Conservation (phyloP, 768 basidiomycete species). For the Collybia sordida region DNA sequence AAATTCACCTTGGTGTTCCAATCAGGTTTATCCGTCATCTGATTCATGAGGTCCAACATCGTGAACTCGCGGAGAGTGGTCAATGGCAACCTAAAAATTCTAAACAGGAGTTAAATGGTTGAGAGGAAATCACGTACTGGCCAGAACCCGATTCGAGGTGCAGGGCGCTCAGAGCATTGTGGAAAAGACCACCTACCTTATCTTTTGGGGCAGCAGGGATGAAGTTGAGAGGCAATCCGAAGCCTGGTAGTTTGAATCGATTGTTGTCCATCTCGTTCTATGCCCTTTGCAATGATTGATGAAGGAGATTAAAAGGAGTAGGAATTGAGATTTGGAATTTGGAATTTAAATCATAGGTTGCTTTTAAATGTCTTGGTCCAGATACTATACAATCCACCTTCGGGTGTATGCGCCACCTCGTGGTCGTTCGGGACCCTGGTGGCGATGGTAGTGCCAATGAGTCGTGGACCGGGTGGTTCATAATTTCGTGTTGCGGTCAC, state of each 20-base stretch:
- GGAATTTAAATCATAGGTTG: too few relatives aligned
- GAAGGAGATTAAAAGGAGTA: too few relatives aligned
- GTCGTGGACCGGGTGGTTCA: too few relatives aligned
- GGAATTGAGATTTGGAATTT: too few relatives aligned
- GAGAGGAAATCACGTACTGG: background rate
- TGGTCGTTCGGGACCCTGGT: too few relatives aligned
- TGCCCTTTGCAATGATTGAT: too few relatives aligned
- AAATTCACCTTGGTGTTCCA: constrained; percentile 29
- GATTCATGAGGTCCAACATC: constrained; percentile 36
- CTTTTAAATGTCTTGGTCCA: too few relatives aligned
- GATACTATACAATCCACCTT: too few relatives aligned
- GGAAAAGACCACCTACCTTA: background rate
- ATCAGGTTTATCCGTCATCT: constrained; percentile 30
- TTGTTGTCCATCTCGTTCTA: background rate
- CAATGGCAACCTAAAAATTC: constrained; percentile 3
- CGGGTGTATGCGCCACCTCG: too few relatives aligned
- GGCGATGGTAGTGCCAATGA: too few relatives aligned
- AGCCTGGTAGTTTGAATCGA: constrained; percentile 4
- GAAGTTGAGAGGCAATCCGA: constrained; percentile 5
- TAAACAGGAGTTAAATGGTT: background rate
- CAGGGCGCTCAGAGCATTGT: too few relatives aligned
- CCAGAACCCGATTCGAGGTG: background rate
- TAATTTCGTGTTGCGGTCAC: too few relatives aligned
- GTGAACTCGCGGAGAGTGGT: constrained; percentile 28
- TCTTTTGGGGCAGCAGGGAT: background rate